phyloP scores from a whole-genome alignment of 192 early-diverging fungal genomes.

The Entomortierella chlamydospora region DNA sequence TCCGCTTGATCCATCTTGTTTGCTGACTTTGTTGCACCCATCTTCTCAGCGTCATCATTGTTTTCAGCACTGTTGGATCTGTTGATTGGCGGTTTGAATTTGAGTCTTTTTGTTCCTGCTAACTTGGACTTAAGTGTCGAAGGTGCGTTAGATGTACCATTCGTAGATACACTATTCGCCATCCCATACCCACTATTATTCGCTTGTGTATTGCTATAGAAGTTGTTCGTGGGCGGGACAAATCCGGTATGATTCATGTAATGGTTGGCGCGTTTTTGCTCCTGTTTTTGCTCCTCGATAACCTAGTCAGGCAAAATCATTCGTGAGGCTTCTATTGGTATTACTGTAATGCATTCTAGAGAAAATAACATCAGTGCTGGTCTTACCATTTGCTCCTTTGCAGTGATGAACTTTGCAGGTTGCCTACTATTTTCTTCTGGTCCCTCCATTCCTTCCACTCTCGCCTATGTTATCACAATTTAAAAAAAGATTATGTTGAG shows the following conservation, averaged over 20 bases:
- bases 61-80: conserved; percentile 11
- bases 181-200: background rate
- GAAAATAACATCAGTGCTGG: background rate
- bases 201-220: background rate
- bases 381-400: conserved; percentile 40
- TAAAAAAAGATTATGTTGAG: too few species aligned
- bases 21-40: conserved; percentile 4
- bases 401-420: conserved; percentile 28
- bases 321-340: too few species aligned
- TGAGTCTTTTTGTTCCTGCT: conserved; percentile 39
- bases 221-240: conserved; percentile 7
- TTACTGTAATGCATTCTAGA: too few species aligned
- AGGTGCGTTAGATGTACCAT: background rate
- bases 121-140: conserved; percentile 21
- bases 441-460: conserved; percentile 14
- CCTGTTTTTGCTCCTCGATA: conserved; percentile 37
- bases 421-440: background rate
- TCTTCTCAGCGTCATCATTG: conserved; percentile 3
- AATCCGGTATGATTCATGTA: conserved; percentile 25
- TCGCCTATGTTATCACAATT: background rate
- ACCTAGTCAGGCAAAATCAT: background rate
- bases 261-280: conserved; percentile 27
- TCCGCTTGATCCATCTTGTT: conserved; percentile 58
- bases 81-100: conserved; percentile 64
- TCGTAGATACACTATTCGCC: background rate